Evolutionary conservation across 345 rosid species (phyloP).

Genomic region (Combretum micranthum): DNA sequence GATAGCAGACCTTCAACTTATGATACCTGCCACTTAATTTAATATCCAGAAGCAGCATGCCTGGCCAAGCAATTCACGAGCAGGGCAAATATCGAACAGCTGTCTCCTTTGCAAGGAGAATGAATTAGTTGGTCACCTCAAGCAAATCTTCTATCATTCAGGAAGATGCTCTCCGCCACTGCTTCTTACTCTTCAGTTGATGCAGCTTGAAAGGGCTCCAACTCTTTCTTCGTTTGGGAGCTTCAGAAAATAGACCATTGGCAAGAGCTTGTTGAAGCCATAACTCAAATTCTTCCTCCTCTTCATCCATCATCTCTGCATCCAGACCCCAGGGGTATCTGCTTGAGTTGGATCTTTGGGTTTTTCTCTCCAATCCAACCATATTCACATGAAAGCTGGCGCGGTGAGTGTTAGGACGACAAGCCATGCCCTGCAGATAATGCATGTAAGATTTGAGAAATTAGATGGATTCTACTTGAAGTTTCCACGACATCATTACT

Average conservation of each 20-base stretch:
- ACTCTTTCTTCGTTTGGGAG: constrained; percentile 80
- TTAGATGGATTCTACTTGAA: too few relatives aligned
- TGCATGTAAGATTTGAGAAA: neutral
- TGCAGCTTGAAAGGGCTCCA: constrained; percentile 92
- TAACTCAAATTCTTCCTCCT: constrained; percentile 77
- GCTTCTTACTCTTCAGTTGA: constrained; percentile 78
- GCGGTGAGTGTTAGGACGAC: constrained; percentile 94
- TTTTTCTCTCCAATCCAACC: constrained; percentile 87
- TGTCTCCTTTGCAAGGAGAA: neutral
- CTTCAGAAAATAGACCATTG: constrained; percentile 85
- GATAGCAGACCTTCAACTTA: too few relatives aligned
- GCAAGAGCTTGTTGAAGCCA: constrained; percentile 94
- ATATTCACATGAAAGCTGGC: constrained; percentile 95
- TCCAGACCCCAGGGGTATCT: constrained; percentile 87
- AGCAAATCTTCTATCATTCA: constrained; percentile 1
- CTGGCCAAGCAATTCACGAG: too few relatives aligned
- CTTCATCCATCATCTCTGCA: constrained; percentile 90
- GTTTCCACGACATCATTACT: too few relatives aligned
- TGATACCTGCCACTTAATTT: too few relatives aligned
- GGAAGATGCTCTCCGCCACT: constrained; percentile 81
- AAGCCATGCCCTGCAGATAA: constrained; percentile 76
- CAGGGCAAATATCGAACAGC: too few relatives aligned
- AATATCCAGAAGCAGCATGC: too few relatives aligned
- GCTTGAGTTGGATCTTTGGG: constrained; percentile 75
- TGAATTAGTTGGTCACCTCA: neutral